Conservation (phyloP, 2,329 filamentous ascomycete species). For the Aureobasidium mangrovei region DNA sequence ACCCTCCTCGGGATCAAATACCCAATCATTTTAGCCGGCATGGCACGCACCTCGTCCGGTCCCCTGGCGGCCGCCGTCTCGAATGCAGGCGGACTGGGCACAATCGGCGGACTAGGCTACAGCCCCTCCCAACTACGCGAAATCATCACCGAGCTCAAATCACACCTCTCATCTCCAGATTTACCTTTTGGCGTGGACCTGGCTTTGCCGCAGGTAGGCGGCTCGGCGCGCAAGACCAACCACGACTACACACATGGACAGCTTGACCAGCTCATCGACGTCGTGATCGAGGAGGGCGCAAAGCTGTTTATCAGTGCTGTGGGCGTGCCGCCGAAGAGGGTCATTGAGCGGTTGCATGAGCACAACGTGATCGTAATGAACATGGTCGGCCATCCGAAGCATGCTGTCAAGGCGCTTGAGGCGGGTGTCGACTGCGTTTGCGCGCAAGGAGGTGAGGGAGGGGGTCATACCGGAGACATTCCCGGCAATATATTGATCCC, state of each 20-base stretch:
- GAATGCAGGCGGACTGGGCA: constrained; percentile 73
- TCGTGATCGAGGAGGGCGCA: constrained; percentile 77
- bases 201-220: constrained; percentile 81
- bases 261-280: constrained; percentile 77
- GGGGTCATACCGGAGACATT: constrained; percentile 84
- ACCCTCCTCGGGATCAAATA: constrained; percentile 73
- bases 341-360: constrained; percentile 68
- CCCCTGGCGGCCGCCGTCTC: constrained; percentile 76
- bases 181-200: constrained; percentile 89
- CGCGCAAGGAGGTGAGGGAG: constrained; percentile 86
- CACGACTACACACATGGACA: constrained; percentile 91
- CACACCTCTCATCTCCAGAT: constrained; percentile 53
- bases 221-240: constrained; percentile 76
- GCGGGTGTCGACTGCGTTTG: constrained; percentile 85
- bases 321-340: constrained; percentile 66
- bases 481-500: constrained; percentile 81
- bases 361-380: constrained; percentile 87
- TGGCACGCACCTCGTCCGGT: constrained; percentile 77
- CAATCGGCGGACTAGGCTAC: constrained; percentile 56
- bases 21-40: constrained; percentile 85
- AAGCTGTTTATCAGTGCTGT: constrained; percentile 80
- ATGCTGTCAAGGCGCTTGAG: constrained; percentile 80
- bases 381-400: constrained; percentile 90
- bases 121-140: constrained; percentile 64
- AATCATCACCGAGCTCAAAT: constrained; percentile 81